Conservation (phyloP, 345 rosid genomes). For the Ceriops decandra region DNA sequence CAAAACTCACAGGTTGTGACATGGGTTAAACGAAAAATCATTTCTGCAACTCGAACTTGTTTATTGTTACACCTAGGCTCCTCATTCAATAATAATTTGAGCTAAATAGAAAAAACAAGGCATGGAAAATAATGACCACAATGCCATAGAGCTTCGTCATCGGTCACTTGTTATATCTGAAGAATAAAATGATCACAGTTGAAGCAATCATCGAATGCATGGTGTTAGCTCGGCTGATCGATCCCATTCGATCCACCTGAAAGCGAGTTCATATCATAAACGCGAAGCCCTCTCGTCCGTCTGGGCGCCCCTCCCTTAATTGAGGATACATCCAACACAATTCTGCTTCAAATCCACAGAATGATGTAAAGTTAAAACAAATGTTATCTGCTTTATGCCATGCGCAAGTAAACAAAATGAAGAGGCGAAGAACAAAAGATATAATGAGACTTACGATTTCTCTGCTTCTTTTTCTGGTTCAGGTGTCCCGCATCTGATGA, state of each 20-base stretch:
- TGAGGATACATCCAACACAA: conserved; percentile 65
- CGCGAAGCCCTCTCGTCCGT: conserved; percentile 75
- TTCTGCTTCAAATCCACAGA: conserved; percentile 36
- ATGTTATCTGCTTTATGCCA: neutral
- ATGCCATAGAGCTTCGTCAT: conserved; percentile 8
- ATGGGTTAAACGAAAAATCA: no score
- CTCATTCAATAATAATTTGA: no score
- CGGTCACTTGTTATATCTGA: neutral
- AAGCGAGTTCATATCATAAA: conserved; percentile 43
- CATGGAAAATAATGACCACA: neutral
- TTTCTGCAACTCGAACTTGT: no score
- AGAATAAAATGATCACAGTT: neutral
- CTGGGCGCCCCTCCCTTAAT: conserved; percentile 87
- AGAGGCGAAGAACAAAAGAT: neutral
- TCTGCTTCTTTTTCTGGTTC: conserved; percentile 40
- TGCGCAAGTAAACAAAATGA: neutral
- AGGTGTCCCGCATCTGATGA: conserved; percentile 34
- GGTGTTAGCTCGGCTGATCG: conserved; percentile 26
- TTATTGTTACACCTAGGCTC: no score
- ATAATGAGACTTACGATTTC: conserved; percentile 45
- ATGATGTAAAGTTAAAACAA: neutral
- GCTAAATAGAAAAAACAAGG: neutral
- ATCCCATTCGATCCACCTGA: conserved; percentile 41
- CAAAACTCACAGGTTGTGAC: no score
- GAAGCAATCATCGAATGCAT: conserved; percentile 13